Evolutionary conservation across 2,329 filamentous ascomycete genomes (phyloP).

Genomic region (Chaetomium olivaceum): DNA sequence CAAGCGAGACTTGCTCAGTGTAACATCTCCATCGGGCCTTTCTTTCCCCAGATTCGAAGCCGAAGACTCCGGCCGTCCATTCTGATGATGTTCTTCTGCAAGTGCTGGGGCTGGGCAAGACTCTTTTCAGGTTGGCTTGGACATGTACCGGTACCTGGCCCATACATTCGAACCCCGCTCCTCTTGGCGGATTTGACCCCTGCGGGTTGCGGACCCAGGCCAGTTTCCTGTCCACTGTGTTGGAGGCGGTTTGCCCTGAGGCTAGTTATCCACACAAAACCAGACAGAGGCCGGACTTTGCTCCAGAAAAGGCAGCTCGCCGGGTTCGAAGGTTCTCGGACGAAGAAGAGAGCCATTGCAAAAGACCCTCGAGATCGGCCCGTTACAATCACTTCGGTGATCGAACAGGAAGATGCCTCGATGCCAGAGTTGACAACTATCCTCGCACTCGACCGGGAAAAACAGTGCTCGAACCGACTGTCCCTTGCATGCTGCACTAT

Average conservation of each 20-base stretch:
- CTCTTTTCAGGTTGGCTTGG: neutral
- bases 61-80: neutral
- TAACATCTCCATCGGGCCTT: neutral
- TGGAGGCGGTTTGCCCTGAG: constrained; percentile 14
- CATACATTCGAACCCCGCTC: constrained; percentile 16
- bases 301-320: constrained; percentile 26
- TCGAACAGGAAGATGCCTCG: neutral
- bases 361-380: neutral
- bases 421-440: neutral
- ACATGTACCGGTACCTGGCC: constrained; percentile 17
- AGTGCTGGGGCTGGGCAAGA: neutral
- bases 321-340: neutral
- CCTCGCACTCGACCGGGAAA: neutral
- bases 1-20: neutral
- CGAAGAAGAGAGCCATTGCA: constrained; percentile 7
- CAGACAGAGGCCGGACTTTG: constrained; percentile 9
- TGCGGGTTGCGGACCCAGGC: constrained; percentile 4
- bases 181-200: constrained; percentile 1
- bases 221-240: constrained; percentile 11
- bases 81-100: constrained; percentile 12
- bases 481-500: constrained; percentile 23
- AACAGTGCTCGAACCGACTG: neutral
- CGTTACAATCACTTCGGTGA: neutral
- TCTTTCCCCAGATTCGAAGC: constrained; percentile 13
- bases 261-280: constrained; percentile 12